These are phyloP conservation scores for Nicotiana tabacum DNA, from an alignment of 257 asterid species.

Conservation along the genomic window DNA sequence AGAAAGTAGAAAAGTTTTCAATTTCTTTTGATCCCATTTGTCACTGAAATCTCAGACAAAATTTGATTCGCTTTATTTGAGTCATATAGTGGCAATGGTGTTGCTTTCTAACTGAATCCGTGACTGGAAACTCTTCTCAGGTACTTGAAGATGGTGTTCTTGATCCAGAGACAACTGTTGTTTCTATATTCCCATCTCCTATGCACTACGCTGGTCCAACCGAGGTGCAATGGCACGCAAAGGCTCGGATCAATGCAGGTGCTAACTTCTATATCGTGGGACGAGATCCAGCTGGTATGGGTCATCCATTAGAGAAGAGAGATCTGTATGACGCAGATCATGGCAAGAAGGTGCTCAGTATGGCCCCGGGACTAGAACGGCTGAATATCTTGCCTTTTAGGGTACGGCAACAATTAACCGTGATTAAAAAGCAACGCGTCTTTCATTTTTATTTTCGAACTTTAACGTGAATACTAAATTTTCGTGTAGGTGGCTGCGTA, in stretches of 20 bases:
- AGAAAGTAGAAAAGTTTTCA: not conserved
- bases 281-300: slow-evolving; percentile 94
- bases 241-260: slow-evolving; percentile 92
- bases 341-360: slow-evolving; percentile 83
- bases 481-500: slow-evolving; percentile 81
- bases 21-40: not conserved
- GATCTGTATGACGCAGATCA: slow-evolving; percentile 94
- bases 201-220: slow-evolving; percentile 99
- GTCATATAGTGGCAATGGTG: not conserved
- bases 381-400: slow-evolving; percentile 84
- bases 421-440: not conserved
- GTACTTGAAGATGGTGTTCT: slow-evolving; percentile 90
- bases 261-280: slow-evolving; percentile 91
- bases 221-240: slow-evolving; percentile 98
- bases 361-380: slow-evolving; percentile 94
- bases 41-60: not conserved
- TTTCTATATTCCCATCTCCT: slow-evolving; percentile 95
- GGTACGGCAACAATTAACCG: slow-evolving; percentile 27
- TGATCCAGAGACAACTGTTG: slow-evolving; percentile 90
- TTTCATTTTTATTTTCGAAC: not conserved
- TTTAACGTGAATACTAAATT: not conserved
- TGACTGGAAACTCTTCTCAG: slow-evolving; percentile 19
- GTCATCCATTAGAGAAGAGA: slow-evolving; percentile 81
- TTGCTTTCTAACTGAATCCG: not conserved
- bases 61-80: not conserved